Evolutionary conservation across 1,284 basidiomycete genomes (phyloP).

Genomic region (Sporisorium scitamineum): DNA sequence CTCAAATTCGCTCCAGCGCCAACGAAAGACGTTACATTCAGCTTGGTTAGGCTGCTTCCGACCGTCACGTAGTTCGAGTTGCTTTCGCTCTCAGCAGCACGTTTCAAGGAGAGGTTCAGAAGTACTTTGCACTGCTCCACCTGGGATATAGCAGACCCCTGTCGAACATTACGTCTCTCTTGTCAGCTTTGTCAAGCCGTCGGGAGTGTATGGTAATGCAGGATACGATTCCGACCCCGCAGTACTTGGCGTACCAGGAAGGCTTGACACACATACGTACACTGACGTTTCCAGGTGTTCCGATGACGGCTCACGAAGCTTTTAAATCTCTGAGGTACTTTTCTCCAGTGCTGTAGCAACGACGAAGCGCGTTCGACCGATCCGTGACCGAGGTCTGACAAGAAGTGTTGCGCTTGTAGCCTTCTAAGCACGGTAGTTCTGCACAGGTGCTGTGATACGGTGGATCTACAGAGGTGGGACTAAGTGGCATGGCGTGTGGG

Average conservation of each 20-base stretch:
- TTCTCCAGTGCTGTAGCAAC: neutral
- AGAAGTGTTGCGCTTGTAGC: too few species aligned
- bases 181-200: neutral
- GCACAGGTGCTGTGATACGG: too few species aligned
- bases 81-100: neutral
- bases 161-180: neutral
- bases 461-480: too few species aligned
- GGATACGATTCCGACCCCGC: neutral
- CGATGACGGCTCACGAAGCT: neutral
- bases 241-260: too few species aligned
- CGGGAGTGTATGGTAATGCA: neutral
- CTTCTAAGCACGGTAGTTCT: too few species aligned
- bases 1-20: neutral
- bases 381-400: too few species aligned
- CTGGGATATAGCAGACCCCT: neutral
- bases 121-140: slow-evolving; percentile 2
- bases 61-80: neutral
- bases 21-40: neutral
- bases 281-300: neutral
- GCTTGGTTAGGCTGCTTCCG: neutral
- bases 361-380: too few species aligned
- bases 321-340: neutral
- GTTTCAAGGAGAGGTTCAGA: neutral
- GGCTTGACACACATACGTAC: neutral
- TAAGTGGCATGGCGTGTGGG: too few species aligned